Conservation (phyloP, 148 eudicot species). For the Cornus suecica region DNA sequence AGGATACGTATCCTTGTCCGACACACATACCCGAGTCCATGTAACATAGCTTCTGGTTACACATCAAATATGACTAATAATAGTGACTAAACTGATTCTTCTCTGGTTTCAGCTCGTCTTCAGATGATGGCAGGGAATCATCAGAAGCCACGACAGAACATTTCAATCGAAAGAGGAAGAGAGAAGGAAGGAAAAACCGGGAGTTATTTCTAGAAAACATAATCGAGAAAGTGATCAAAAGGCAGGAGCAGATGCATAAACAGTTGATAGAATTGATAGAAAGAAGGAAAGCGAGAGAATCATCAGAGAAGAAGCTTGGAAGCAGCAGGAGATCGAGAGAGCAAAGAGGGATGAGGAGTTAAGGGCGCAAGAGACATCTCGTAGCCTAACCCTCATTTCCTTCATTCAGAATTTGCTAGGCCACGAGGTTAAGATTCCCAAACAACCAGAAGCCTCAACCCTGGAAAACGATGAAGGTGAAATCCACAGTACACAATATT, state of each 20-base stretch:
- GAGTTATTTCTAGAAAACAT: constrained; percentile 33
- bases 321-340: constrained; percentile 36
- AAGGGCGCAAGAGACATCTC: constrained; percentile 41
- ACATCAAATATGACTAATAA: neutral
- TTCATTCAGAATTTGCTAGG: constrained; percentile 35
- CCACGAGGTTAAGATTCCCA: constrained; percentile 22
- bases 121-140: constrained; percentile 32
- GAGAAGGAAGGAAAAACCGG: constrained; percentile 24
- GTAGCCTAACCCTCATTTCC: constrained; percentile 46
- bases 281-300: constrained; percentile 40
- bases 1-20: too few species aligned
- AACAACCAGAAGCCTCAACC: neutral
- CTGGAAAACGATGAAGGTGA: constrained; percentile 17
- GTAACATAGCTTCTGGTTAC: neutral
- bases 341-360: constrained; percentile 30
- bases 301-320: constrained; percentile 52
- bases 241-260: constrained; percentile 57
- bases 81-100: neutral
- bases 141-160: constrained; percentile 14
- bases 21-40: too few species aligned
- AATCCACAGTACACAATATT: constrained; percentile 3
- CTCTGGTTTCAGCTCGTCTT: constrained; percentile 32
- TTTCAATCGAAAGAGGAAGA: constrained; percentile 22
- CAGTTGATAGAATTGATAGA: constrained; percentile 44
- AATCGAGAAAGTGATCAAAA: constrained; percentile 35